Evolutionary conservation across 2,329 filamentous ascomycete species (phyloP).

Genomic region (Aspergillus tubingensis): DNA sequence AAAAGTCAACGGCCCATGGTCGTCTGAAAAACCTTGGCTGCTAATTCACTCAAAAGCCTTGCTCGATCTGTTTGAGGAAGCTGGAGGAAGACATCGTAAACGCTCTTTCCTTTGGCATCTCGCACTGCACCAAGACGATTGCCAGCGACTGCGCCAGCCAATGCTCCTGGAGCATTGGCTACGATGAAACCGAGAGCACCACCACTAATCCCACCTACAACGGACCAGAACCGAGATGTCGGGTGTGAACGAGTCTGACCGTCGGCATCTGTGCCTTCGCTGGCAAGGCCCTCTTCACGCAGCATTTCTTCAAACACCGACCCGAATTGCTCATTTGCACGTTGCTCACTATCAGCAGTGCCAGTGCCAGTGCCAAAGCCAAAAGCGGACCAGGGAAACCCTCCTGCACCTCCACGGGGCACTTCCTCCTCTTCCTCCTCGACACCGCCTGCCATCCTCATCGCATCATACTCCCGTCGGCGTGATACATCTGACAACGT

Average conservation of each 20-base stretch:
- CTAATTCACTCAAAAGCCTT: conserved; percentile 78
- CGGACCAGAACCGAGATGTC: conserved; percentile 79
- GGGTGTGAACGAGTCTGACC: conserved; percentile 46
- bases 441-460: conserved; percentile 59
- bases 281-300: conserved; percentile 76
- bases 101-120: conserved; percentile 90
- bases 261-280: conserved; percentile 60
- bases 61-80: conserved; percentile 81
- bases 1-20: conserved; percentile 33
- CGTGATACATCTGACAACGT: conserved; percentile 78
- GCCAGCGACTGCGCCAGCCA: conserved; percentile 89
- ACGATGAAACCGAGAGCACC: conserved; percentile 93
- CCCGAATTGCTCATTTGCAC: conserved; percentile 76
- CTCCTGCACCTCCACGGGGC: conserved; percentile 46
- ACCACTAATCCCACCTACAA: conserved; percentile 82
- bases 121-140: conserved; percentile 88
- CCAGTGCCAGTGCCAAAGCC: conserved; percentile 53
- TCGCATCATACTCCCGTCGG: conserved; percentile 76
- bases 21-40: conserved; percentile 72
- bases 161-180: conserved; percentile 82
- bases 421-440: conserved; percentile 54
- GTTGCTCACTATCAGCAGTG: conserved; percentile 35
- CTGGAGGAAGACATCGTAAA: conserved; percentile 86
- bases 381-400: conserved; percentile 78
- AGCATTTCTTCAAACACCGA: conserved; percentile 89